Conservation (phyloP, 108 stramenopile genomes). For the Nitzschia sp. region DNA sequence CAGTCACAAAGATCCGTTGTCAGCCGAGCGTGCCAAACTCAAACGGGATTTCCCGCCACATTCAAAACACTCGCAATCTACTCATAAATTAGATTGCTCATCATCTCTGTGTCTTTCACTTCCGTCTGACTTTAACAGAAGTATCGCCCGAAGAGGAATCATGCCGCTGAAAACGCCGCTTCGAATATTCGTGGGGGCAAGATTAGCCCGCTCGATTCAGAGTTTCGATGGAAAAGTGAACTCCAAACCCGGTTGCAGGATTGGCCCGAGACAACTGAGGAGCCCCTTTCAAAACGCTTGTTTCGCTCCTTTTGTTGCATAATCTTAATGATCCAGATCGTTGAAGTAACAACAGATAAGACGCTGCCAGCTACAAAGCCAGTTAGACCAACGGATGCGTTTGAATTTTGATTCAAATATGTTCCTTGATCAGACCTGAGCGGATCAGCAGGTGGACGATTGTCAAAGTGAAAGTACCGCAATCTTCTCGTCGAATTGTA, state of each 20-base stretch:
- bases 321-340: not conserved
- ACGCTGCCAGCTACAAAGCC: not conserved
- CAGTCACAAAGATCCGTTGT: too few relatives aligned
- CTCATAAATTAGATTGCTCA: too few relatives aligned
- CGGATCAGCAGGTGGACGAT: not conserved
- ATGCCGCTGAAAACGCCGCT: not conserved
- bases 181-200: constrained; percentile 7
- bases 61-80: too few relatives aligned
- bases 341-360: not conserved
- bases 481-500: not conserved
- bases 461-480: not conserved
- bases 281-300: not conserved
- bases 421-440: not conserved
- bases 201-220: constrained; percentile 3
- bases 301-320: not conserved
- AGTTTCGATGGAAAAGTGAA: constrained; percentile 3
- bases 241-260: constrained; percentile 6
- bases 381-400: not conserved
- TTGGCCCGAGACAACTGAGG: not conserved
- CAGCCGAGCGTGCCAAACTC: too few relatives aligned
- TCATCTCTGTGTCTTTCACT: too few relatives aligned
- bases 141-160: not conserved
- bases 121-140: too few relatives aligned
- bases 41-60: too few relatives aligned
- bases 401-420: not conserved